Conservation (phyloP, 2,329 filamentous ascomycete species). For the Didymella keratinophila region DNA sequence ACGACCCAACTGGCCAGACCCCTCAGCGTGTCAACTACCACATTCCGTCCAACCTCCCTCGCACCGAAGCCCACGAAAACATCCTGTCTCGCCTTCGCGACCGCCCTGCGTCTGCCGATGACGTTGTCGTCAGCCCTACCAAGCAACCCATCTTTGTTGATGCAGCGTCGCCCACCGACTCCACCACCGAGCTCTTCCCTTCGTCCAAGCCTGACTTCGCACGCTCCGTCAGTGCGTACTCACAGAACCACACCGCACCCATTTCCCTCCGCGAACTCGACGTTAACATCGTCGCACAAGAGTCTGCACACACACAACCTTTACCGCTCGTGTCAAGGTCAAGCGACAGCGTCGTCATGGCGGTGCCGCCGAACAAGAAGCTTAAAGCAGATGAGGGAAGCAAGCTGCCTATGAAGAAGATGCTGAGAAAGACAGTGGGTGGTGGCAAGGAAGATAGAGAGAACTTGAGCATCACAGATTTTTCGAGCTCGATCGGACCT, state of each 20-base stretch:
- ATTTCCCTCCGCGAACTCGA: constrained; percentile 58
- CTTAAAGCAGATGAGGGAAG: constrained; percentile 49
- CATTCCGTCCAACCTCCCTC: constrained; percentile 81
- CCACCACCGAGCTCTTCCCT: constrained; percentile 39
- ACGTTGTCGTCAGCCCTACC: constrained; percentile 50
- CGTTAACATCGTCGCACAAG: constrained; percentile 54
- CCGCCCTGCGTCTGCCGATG: constrained; percentile 42
- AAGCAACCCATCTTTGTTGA: constrained; percentile 65
- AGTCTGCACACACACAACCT: constrained; percentile 40
- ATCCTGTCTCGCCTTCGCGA: constrained; percentile 60
- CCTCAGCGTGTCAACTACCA: constrained; percentile 82
- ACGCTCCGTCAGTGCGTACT: constrained; percentile 37
- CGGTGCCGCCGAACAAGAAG: constrained; percentile 54
- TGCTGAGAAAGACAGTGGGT: constrained; percentile 54
- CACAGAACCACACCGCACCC: constrained; percentile 32
- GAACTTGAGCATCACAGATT: constrained; percentile 52
- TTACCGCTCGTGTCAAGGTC: constrained; percentile 45
- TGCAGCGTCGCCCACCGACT: constrained; percentile 49
- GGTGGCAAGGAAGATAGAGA: constrained; percentile 50
- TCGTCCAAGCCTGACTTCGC: constrained; percentile 35
- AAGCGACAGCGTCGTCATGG: constrained; percentile 36
- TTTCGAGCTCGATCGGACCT: constrained; percentile 52
- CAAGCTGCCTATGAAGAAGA: constrained; percentile 56
- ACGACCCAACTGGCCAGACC: constrained; percentile 83
- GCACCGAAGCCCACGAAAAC: constrained; percentile 70